A percentile compares a stretch with the other conserved stretches of the same genome.
Evolutionary conservation across 2,329 filamentous ascomycete genomes (phyloP).

Genomic region (Phialophora verrucosa): DNA sequence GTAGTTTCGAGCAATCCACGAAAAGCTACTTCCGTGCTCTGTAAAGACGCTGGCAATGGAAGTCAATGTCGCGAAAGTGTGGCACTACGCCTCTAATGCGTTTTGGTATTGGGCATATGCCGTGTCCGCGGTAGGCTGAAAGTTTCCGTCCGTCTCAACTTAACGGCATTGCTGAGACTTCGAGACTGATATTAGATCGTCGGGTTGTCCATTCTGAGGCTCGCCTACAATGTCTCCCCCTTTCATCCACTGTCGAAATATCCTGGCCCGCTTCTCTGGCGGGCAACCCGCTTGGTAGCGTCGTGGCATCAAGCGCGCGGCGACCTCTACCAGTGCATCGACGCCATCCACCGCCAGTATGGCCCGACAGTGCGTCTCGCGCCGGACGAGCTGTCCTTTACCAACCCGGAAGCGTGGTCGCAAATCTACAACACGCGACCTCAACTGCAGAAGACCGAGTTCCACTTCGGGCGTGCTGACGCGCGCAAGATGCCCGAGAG

Average conservation of each 20-base stretch:
- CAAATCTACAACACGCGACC: constrained; percentile 42
- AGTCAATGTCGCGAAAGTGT: not conserved
- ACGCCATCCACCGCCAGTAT: constrained; percentile 41
- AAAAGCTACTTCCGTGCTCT: not conserved
- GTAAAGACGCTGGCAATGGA: not conserved
- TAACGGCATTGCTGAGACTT: not conserved
- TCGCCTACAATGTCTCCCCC: constrained; percentile 26
- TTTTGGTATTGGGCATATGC: constrained; percentile 3
- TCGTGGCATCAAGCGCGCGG: constrained; percentile 26
- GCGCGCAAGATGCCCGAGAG: constrained; percentile 19
- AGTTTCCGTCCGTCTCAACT: not conserved
- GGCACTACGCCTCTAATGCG: constrained; percentile 6
- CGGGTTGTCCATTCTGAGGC: not conserved
- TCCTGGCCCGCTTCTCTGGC: constrained; percentile 26
- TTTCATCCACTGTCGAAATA: constrained; percentile 27
- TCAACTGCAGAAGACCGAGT: constrained; percentile 26
- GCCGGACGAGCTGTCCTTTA: constrained; percentile 44
- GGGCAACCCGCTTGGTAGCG: constrained; percentile 25
- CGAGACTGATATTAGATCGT: constrained; percentile 4
- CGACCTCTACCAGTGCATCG: constrained; percentile 26
- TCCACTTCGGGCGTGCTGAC: constrained; percentile 22
- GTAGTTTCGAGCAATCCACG: not conserved
- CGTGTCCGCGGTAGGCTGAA: not conserved
- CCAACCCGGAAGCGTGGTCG: constrained; percentile 41
- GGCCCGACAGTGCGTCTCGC: constrained; percentile 44